Evolutionary conservation across 2,329 filamentous ascomycete genomes (phyloP).

Genomic region (Colletotrichum somersetense): DNA sequence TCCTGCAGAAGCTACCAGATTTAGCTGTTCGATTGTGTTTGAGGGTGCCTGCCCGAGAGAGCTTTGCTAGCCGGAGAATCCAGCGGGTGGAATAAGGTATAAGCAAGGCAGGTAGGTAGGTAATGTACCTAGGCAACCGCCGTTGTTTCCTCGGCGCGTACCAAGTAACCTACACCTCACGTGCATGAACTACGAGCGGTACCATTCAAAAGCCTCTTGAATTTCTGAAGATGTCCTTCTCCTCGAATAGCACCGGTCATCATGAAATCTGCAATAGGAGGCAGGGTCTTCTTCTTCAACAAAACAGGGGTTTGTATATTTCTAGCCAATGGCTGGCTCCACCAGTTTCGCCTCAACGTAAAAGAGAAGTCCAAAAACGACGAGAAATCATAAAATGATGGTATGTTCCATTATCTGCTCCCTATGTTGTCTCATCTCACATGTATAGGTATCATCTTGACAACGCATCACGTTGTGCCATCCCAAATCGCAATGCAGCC

Average conservation of each 20-base stretch:
- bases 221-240: not conserved
- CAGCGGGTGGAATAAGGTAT: not conserved
- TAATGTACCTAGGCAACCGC: not conserved
- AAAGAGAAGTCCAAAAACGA: not conserved
- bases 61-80: not conserved
- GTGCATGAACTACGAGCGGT: not conserved
- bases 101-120: too few species aligned
- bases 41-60: not conserved
- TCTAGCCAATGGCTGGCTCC: not conserved
- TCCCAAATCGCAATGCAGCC: not conserved
- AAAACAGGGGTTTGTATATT: not conserved
- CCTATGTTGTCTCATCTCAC: not conserved
- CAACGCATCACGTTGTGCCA: not conserved
- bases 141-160: not conserved
- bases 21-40: not conserved
- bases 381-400: not conserved
- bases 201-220: not conserved
- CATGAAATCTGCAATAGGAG: not conserved
- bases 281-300: too few species aligned
- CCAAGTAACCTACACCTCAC: not conserved
- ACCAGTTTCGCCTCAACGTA: not conserved
- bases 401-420: not conserved
- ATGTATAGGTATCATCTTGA: constrained; percentile 19
- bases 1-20: not conserved
- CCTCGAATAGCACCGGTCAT: not conserved